Percentiles rank a stretch among this genome's conserved stretches.
Conservation (phyloP, 208 protist genomes). For the Angomonas ambiguus region DNA sequence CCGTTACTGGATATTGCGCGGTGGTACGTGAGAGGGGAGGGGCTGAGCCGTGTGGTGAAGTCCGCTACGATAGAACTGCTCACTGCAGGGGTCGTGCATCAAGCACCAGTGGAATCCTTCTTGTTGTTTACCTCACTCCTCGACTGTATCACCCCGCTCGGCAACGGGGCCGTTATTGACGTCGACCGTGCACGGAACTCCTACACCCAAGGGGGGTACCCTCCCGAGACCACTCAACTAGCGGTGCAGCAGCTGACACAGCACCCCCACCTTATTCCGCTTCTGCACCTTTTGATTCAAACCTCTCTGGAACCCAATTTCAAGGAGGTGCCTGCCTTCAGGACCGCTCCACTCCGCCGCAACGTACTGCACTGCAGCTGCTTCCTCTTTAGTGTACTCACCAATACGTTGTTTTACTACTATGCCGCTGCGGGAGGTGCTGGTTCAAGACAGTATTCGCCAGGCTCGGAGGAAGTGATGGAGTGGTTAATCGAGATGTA, state of each 20-base stretch:
- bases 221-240: conserved; percentile 11
- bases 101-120: background rate
- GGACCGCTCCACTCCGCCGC: conserved; percentile 29
- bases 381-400: conserved; percentile 35
- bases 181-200: background rate
- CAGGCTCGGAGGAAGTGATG: conserved; percentile 24
- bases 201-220: conserved; percentile 11
- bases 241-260: conserved; percentile 5
- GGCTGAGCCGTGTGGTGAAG: conserved; percentile 13
- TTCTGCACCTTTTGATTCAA: conserved; percentile 41
- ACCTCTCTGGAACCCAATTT: conserved; percentile 46
- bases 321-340: conserved; percentile 43
- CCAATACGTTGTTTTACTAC: conserved; percentile 45
- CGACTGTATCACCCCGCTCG: background rate
- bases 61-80: conserved; percentile 29
- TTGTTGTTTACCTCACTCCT: background rate
- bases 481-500: conserved; percentile 35
- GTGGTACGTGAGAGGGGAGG: conserved; percentile 69
- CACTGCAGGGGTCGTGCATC: background rate
- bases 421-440: conserved; percentile 50
- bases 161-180: background rate
- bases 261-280: conserved; percentile 30
- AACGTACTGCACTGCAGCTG: conserved; percentile 16
- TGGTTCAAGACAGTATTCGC: conserved; percentile 15
- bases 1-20: conserved; percentile 55